Evolutionary conservation across 441 rosid species (phyloP).

Genomic region (Gossypium schwendimanii): DNA sequence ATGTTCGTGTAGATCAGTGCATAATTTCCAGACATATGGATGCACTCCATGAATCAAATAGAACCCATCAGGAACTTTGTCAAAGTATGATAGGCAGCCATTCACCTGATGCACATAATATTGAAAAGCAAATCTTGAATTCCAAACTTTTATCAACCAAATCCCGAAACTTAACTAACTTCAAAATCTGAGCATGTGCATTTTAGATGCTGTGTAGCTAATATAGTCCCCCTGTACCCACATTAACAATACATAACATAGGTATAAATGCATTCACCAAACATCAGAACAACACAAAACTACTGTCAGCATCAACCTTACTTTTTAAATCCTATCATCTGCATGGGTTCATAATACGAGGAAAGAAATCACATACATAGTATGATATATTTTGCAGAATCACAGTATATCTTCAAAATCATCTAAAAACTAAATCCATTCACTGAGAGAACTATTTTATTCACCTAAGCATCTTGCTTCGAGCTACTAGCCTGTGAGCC

Average conservation of each 20-base stretch:
- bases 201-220: neutral
- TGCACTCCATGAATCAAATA: conserved; percentile 83
- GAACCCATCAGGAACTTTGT: conserved; percentile 95
- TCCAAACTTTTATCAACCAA: neutral
- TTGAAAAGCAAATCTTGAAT: conserved; percentile 3
- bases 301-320: neutral
- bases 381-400: too few relatives aligned
- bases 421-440: neutral
- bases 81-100: conserved; percentile 86
- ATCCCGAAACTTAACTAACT: conserved; percentile 1
- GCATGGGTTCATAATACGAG: too few relatives aligned
- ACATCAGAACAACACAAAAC: neutral
- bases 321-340: too few relatives aligned
- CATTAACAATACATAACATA: neutral
- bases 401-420: neutral
- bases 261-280: neutral
- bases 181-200: neutral
- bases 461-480: conserved; percentile 3
- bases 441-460: neutral
- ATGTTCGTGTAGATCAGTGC: conserved; percentile 72
- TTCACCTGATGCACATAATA: conserved; percentile 58
- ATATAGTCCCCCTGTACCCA: neutral
- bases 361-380: too few relatives aligned
- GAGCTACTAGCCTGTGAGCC: conserved; percentile 2
- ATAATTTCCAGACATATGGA: conserved; percentile 83